Evolutionary conservation across 208 protist species (phyloP).

Genomic region (Trypanosoma lewisi): DNA sequence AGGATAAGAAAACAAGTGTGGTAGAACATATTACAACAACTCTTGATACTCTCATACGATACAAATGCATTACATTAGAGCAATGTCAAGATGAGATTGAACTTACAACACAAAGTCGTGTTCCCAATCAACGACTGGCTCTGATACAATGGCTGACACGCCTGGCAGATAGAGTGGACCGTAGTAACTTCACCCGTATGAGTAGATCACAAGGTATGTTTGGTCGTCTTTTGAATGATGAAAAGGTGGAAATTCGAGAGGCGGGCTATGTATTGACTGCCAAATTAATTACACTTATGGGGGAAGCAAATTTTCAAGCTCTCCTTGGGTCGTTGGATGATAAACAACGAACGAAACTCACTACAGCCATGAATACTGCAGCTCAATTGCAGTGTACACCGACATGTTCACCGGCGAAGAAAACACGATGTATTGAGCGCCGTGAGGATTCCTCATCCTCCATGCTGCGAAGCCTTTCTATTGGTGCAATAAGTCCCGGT

Average conservation of each 20-base stretch:
- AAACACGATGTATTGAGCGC: conserved; percentile 19
- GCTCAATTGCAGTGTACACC: conserved; percentile 9
- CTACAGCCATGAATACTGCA: conserved; percentile 12
- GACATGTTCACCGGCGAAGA: conserved; percentile 25
- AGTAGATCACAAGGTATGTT: conserved; percentile 44
- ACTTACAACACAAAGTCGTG: conserved; percentile 64
- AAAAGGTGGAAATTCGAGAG: conserved; percentile 76
- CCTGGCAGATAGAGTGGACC: conserved; percentile 53
- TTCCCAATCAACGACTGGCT: conserved; percentile 72
- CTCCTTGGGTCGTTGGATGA: conserved; percentile 67
- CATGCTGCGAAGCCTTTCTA: conserved; percentile 7
- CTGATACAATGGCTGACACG: conserved; percentile 60
- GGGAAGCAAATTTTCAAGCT: conserved; percentile 44
- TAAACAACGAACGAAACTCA: conserved; percentile 63
- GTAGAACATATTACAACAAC: conserved; percentile 75
- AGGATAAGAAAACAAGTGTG: conserved; percentile 89
- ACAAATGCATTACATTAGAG: conserved; percentile 79
- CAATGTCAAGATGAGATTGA: conserved; percentile 86
- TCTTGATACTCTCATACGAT: conserved; percentile 68
- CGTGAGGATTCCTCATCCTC: neutral
- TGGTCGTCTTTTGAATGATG: conserved; percentile 76
- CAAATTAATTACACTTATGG: conserved; percentile 53
- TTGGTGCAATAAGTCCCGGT: neutral
- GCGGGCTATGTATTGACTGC: conserved; percentile 55
- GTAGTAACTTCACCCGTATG: conserved; percentile 45